Evolutionary conservation across 179 eudicot species (phyloP), one percentile per base, ranked within the genome.

Genomic region (Drosera spatulata): DNA sequence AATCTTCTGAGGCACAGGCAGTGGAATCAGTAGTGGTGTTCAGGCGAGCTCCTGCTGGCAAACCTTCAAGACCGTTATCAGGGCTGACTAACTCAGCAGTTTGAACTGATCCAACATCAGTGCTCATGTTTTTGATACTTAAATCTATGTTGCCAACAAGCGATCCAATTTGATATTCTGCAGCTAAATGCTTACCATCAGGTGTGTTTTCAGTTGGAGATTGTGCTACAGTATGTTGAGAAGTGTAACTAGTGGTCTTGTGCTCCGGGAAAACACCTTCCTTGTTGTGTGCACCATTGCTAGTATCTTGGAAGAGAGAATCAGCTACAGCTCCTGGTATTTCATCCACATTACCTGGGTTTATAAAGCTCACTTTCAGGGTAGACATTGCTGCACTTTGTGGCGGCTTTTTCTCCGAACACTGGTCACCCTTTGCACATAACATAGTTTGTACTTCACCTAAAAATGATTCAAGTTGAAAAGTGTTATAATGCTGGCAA

Each of bases 341-440:
- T 53, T 53, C 56, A 14, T 67, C 70, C 39, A 46, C 49, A 58
- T 48, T 64, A 59, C 43, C 22, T 60, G 14, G 38, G 8, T 65
- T 67, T 22, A 12, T 3, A 42, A 45, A 14, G 58, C 40, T 66
- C 56, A 66, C 73, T 49, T 59, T 63, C 56, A 61, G 12, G 3
- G 58, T 7, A 39, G 71, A 62, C 57, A 58, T 62, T 4, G 42
- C 10, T 10, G 50, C 43, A 22, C 55, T 63, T 45, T 45, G 15
- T 38, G 13, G 47, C 15, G 49, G 53, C 44, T 67, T 79, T 22
- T 70, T 73, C 60, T 70, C 76, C 7, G 53, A 41, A 41, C 45
- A 57, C 52, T 11, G 40, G 61, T 73, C 77, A 55, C 10, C 57
- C 43, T 68, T 73, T 15, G 46, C 13, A 14, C 11, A 49, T 49